These are phyloP conservation scores for Coelastrella sp. DNA, from an alignment of 139 green algal species.

Conservation along the genomic window DNA sequence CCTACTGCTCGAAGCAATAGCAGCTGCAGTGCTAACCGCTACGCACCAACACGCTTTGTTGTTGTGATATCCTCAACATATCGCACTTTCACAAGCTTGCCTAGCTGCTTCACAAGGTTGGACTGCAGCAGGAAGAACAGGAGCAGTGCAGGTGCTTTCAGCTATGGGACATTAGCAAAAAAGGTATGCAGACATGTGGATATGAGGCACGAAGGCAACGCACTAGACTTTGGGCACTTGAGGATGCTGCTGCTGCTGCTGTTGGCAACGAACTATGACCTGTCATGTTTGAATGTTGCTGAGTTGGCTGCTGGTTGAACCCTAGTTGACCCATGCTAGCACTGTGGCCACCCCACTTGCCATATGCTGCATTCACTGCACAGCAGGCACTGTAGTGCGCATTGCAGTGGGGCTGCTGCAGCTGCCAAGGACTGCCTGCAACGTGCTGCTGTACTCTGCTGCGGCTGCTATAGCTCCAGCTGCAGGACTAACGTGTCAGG, in stretches of 20 bases:
- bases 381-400: too few species aligned
- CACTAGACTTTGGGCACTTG: too few species aligned
- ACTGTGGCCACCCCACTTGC: too few species aligned
- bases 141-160: neutral
- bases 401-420: too few species aligned
- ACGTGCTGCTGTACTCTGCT: neutral
- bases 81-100: slow-evolving; percentile 97
- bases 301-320: too few species aligned
- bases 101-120: slow-evolving; percentile 92
- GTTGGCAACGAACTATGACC: too few species aligned
- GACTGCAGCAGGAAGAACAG: slow-evolving; percentile 47
- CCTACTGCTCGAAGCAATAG: too few species aligned
- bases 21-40: too few species aligned
- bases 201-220: neutral
- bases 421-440: neutral
- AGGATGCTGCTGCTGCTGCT: too few species aligned
- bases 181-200: neutral
- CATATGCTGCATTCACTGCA: too few species aligned
- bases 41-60: slow-evolving; percentile 76
- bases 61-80: slow-evolving; percentile 97
- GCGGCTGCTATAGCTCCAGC: neutral
- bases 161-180: neutral
- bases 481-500: neutral
- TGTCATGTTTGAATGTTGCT: too few species aligned
- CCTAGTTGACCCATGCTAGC: too few species aligned